phyloP scores from a whole-genome alignment of 768 basidiomycete species.

The Suillus spraguei region DNA sequence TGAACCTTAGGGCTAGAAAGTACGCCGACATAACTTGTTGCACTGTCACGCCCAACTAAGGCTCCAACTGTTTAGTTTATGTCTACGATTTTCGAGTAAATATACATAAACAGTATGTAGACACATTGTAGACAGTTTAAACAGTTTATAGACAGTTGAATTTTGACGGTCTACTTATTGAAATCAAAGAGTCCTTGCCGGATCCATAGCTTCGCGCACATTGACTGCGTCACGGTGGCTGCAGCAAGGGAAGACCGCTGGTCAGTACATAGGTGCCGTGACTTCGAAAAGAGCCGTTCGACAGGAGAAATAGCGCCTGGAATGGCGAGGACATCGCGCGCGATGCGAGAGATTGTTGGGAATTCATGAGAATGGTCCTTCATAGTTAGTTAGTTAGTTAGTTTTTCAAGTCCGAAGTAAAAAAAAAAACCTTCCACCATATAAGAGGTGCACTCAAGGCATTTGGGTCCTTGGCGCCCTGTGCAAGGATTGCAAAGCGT shows the following conservation, averaged over 20 bases:
- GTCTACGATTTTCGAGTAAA: no score
- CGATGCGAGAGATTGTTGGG: slow-evolving; percentile 32
- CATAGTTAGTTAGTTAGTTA: not conserved
- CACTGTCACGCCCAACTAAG: not conserved
- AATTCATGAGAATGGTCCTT: slow-evolving; percentile 27
- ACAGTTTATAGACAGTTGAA: no score
- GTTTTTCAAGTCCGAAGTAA: no score
- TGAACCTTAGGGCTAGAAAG: not conserved
- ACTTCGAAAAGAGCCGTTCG: slow-evolving; percentile 35
- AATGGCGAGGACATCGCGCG: slow-evolving; percentile 36
- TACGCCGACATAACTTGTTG: not conserved
- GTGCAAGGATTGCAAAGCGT: no score
- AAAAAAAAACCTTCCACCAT: no score
- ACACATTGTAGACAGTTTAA: no score
- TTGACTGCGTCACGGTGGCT: slow-evolving; percentile 28
- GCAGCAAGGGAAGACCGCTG: slow-evolving; percentile 31
- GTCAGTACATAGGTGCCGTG: slow-evolving; percentile 33
- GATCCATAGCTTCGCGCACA: slow-evolving; percentile 34
- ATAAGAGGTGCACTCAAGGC: no score
- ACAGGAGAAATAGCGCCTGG: slow-evolving; percentile 37
- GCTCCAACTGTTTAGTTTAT: no score
- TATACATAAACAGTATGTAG: no score
- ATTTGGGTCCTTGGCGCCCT: no score
- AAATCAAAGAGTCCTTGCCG: no score
- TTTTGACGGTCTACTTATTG: no score